Base-by-base conservation (phyloP, 1,284 basidiomycete species). In the Papiliotrema fonsecae region DNA sequence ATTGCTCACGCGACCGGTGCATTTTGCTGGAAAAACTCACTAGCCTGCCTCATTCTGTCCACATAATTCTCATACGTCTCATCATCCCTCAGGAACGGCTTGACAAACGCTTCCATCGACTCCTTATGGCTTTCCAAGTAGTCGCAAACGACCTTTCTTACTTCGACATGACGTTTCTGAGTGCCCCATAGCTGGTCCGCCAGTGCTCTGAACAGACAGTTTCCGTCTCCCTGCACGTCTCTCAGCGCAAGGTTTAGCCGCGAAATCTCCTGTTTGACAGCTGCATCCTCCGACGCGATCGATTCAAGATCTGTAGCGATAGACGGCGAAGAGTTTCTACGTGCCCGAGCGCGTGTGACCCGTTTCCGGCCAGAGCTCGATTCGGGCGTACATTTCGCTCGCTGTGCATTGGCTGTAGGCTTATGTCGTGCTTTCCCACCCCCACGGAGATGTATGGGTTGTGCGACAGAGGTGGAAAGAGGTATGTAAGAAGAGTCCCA, bases 201-300 rank as follows among this genome's bases (percentile, higher is more conserved):
- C 32, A 71, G 42, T 2, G 63, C 63, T 37, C 69, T 51, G 50
- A 71, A 71, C 21, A 69, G 50, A 47, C 69, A 71, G 50, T 71
- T 71, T 16, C 69, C 69, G 55, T 71, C 69, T 26, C 65, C 67
- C n/a, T 61, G 55, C 1, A 71, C 65, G 45, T 71, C 66, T 16
- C 69, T 56, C 42, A 71, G 51, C 4, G 36, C 42, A 22, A 71
- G 53, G 6, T 57, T 57, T 19, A 71, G 42, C 11, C 69, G 56
- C 11, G 52, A 25, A 16, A 65, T 50, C 44, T 65, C 63, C 3
- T 43, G 40, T 42, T 53, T 56, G 42, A 65, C 52, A 0, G 56
- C 57, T n/a, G 39, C 42, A 14, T 59, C 48, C 35, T 65, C 63
- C 19, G 49, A 44, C 0, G 56, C 55, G 25, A 62, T 60, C 14